Base-by-base conservation (phyloP, 495 filamentous ascomycete species). In the Aspergillus nanangensis region DNA sequence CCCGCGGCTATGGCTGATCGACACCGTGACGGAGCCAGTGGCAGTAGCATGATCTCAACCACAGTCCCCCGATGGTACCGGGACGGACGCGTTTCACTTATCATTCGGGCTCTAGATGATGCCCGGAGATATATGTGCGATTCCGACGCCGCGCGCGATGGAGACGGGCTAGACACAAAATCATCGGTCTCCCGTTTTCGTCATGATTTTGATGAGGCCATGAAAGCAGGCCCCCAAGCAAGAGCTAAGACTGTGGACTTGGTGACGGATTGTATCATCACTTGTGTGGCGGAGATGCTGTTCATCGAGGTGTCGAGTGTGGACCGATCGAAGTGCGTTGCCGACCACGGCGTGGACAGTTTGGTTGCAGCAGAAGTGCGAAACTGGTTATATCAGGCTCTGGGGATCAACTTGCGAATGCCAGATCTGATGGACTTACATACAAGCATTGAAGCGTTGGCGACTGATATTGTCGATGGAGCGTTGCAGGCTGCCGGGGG, bases 321-420 rank as follows among this genome's bases (percentile, higher is more conserved):
- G 3, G n/a, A 42, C 21, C 5, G 23, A 5, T 14, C 1, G 7
- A 3, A 17, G 23, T 1, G 23, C 3, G 40, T 42, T 10, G 22
- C 40, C 9, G 40, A 42, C 5, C 25, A 42, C 19, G 67, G 63
- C 4, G 53, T 70, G 3, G 67, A 70, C 41, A 65, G 59, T 47
- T 33, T 69, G 15, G 53, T 66, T 32, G 58, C 67, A 14, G 61
- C 50, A 1, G 63, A 69, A 45, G 38, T 69, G 19, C 52, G 63
- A 5, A 69, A 58, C 34, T 69, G 63, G 65, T 57, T 66, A 27
- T 17, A 36, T 9, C n/a, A 29, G 23, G 53, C 51, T 2, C 47
- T 63, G 3, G 42, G 40, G 21, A 14, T 38, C 9, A 43, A 60
- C 1, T 53, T 66, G 11, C 58, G 47, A 33, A 60, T 61, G 53